These are phyloP conservation scores for Multifurca ochricompacta DNA, from an alignment of 768 basidiomycete species.

Conservation along the genomic window DNA sequence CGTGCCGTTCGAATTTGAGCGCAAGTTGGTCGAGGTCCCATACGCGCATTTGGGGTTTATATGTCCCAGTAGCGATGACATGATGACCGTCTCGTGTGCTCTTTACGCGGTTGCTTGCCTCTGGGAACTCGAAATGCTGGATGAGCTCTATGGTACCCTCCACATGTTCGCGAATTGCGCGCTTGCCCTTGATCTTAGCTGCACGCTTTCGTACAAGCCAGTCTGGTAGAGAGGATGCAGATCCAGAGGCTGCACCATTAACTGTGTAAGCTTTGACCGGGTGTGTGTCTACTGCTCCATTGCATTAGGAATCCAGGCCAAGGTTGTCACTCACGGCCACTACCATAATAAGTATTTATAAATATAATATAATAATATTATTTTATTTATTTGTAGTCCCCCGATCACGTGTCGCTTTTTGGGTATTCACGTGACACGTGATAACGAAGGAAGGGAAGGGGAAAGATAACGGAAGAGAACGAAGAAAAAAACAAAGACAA, in stretches of 20 bases:
- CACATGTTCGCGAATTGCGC: conserved; percentile 56
- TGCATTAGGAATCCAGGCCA: too few species aligned
- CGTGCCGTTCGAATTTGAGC: conserved; percentile 91
- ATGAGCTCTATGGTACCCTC: conserved; percentile 86
- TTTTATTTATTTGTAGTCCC: too few species aligned
- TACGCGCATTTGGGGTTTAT: conserved; percentile 95
- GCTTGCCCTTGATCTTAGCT: conserved; percentile 56
- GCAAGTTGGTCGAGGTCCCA: conserved; percentile 93
- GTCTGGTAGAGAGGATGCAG: conserved; percentile 88
- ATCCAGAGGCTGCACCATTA: conserved; percentile 82
- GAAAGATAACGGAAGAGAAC: not conserved
- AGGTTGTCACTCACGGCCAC: too few species aligned
- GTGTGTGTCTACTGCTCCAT: conserved; percentile 28
- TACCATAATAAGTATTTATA: too few species aligned
- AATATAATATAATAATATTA: too few species aligned
- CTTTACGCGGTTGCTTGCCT: conserved; percentile 87
- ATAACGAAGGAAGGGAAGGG: not conserved
- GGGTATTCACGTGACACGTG: too few species aligned
- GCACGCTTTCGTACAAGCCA: conserved; percentile 79
- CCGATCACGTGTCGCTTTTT: too few species aligned
- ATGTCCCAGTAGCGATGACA: conserved; percentile 90
- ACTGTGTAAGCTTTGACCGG: conserved; percentile 89
- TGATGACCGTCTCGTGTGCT: conserved; percentile 89
- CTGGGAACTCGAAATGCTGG: conserved; percentile 96
- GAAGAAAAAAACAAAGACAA: too few species aligned